Base-by-base conservation (phyloP, 805 yeast genomes). In the Sugiyamaella americana region DNA sequence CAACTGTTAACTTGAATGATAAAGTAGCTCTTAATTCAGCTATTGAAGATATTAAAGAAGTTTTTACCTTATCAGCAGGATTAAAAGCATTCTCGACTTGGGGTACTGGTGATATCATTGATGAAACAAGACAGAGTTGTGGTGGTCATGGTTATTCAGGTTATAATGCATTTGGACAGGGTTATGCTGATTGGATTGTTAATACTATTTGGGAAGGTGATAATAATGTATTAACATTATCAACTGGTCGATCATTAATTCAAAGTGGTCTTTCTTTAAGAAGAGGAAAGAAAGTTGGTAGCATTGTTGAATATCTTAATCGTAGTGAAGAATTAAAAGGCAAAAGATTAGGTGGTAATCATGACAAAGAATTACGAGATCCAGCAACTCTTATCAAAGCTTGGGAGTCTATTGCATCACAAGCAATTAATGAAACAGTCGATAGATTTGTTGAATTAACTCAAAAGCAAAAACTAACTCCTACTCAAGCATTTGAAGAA, bases 151-250 rank as follows among this genome's bases (percentile, higher is more conserved):
- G 96, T 32, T 88, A 88, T 68, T 87, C 95, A 18, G 78, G 88
- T 11, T 88, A 88, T 67, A 79, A 86, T 52, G 95, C 89, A 1
- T 84, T 88, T 62, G 96, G 94, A 35, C 85, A 83, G 63, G 88
- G 88, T 8, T 87, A 79, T 70, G 76, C 76, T 51, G 97, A 88
- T 63, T 91, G 95, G 87, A 95, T 85, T 10, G 96, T 89, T 37
- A 96, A 89, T 69, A 88, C 95, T 66, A 88, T 96, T n/a, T 88
- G 96, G 96, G 97, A 88, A 70, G 97, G 97, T 65, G 96, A 88
- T 67, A 88, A 88, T 71, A 87, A 80, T 59, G 82, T 88, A 37
- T 72, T 88, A 53, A 84, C 88, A 2, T 78, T 87, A 66, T 82
- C 87, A 43, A 78, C 87, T 50, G 97, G 96, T 47, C 80, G 91